These are phyloP conservation scores for Phytophthora lateralis DNA, from an alignment of 352 stramenopile genomes.

Conservation along the genomic window DNA sequence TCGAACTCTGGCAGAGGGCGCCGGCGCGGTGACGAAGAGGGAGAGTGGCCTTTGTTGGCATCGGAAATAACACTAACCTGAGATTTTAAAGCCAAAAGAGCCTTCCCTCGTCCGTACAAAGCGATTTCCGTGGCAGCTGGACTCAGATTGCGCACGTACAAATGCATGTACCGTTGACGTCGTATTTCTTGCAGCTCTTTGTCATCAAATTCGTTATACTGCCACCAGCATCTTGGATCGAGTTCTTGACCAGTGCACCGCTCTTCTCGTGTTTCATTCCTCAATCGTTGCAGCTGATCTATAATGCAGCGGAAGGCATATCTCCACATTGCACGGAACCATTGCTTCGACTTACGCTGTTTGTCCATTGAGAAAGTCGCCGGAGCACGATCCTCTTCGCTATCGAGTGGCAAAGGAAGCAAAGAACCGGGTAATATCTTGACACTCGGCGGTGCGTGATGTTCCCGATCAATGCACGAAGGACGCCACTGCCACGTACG, in stretches of 20 bases:
- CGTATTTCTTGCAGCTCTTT: conserved; percentile 32
- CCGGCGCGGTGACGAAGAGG: conserved; percentile 20
- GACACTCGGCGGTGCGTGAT: conserved; percentile 41
- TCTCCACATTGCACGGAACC: conserved; percentile 73
- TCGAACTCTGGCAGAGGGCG: conserved; percentile 31
- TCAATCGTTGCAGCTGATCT: conserved; percentile 27
- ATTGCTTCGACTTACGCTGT: conserved; percentile 42
- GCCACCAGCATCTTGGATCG: conserved; percentile 26
- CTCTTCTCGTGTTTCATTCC: conserved; percentile 9
- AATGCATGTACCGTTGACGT: conserved; percentile 52
- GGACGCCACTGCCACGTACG: conserved; percentile 48
- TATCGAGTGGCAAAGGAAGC: conserved; percentile 39
- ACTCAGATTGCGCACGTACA: conserved; percentile 64
- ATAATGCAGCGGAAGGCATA: conserved; percentile 64
- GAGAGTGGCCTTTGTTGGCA: conserved; percentile 2
- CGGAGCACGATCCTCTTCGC: conserved; percentile 15
- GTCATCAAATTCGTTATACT: conserved; percentile 16
- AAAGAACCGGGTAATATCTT: conserved; percentile 32
- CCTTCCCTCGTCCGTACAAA: conserved; percentile 42
- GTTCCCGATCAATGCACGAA: conserved; percentile 56
- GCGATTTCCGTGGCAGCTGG: conserved; percentile 46
- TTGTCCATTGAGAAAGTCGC: conserved; percentile 32
- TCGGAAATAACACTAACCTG: conserved; percentile 1
- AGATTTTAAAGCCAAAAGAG: conserved; percentile 22
- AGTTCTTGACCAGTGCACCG: not conserved